Conservation (phyloP, 805 yeast species). For the Pichia kluyveri region DNA sequence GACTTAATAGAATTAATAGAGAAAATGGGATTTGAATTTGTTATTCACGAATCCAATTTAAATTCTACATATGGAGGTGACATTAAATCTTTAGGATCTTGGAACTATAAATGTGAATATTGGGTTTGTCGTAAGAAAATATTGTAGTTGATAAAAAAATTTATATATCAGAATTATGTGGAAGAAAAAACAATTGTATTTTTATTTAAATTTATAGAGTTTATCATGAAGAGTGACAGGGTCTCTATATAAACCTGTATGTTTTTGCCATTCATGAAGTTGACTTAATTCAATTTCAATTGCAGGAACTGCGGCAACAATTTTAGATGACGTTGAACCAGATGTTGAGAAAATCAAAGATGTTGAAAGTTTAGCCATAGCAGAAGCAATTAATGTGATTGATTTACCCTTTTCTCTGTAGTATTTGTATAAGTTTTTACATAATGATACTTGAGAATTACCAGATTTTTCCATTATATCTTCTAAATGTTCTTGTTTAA, state of each 20-base stretch:
- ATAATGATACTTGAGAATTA: slow-evolving; percentile 28
- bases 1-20: slow-evolving; percentile 42
- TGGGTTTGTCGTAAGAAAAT: slow-evolving; percentile 43
- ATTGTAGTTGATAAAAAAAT: too few species aligned
- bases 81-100: slow-evolving; percentile 39
- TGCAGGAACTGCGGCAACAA: not conserved
- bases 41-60: slow-evolving; percentile 34
- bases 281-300: slow-evolving; percentile 8
- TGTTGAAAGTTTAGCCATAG: slow-evolving; percentile 15
- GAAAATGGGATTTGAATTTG: slow-evolving; percentile 42
- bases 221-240: not conserved
- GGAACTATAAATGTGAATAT: slow-evolving; percentile 53
- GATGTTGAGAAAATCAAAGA: slow-evolving; percentile 7
- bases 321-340: not conserved
- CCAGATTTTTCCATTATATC: slow-evolving; percentile 31
- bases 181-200: too few species aligned
- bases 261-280: slow-evolving; percentile 16
- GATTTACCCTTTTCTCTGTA: slow-evolving; percentile 33
- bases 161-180: too few species aligned
- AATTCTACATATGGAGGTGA: slow-evolving; percentile 49
- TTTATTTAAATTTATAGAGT: not conserved
- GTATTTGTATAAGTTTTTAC: slow-evolving; percentile 33
- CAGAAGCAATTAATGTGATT: slow-evolving; percentile 15
- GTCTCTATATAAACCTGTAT: slow-evolving; percentile 12
- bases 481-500: slow-evolving; percentile 30